Percentiles rank a stretch among this genome's conserved stretches.
Evolutionary conservation across 768 basidiomycete genomes (phyloP).

Genomic region (Mycena alexandri): DNA sequence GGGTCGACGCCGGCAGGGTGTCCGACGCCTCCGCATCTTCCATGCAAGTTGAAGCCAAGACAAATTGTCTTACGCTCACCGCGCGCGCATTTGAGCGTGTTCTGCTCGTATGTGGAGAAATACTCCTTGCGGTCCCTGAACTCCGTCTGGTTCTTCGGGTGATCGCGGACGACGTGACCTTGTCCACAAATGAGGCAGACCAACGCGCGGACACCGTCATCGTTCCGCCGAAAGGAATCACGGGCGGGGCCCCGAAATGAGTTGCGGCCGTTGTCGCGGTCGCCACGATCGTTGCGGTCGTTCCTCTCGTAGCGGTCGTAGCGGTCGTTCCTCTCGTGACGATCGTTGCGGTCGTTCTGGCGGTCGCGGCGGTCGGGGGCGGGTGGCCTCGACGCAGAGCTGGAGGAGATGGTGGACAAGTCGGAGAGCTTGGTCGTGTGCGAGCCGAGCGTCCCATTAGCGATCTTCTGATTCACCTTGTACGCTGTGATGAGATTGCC

Average conservation of each 20-base stretch:
- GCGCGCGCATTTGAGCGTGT: not conserved
- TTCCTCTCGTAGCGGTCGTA: no score
- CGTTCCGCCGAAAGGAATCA: no score
- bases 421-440: not conserved
- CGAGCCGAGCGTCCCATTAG: not conserved
- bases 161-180: not conserved
- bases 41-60: not conserved
- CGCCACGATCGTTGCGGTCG: not conserved
- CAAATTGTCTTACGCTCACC: not conserved
- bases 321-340: no score
- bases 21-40: not conserved
- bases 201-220: not conserved
- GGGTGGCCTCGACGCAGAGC: not conserved
- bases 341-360: not conserved
- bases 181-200: not conserved
- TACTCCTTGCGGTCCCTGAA: not conserved
- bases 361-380: not conserved
- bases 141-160: not conserved
- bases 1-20: slow-evolving; percentile 7
- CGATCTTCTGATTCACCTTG: not conserved
- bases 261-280: not conserved
- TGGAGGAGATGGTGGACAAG: not conserved
- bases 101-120: not conserved
- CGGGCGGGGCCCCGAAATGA: not conserved
- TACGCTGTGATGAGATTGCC: not conserved